Conservation (phyloP, 306 rosid genomes). For the Inga oerstediana region DNA sequence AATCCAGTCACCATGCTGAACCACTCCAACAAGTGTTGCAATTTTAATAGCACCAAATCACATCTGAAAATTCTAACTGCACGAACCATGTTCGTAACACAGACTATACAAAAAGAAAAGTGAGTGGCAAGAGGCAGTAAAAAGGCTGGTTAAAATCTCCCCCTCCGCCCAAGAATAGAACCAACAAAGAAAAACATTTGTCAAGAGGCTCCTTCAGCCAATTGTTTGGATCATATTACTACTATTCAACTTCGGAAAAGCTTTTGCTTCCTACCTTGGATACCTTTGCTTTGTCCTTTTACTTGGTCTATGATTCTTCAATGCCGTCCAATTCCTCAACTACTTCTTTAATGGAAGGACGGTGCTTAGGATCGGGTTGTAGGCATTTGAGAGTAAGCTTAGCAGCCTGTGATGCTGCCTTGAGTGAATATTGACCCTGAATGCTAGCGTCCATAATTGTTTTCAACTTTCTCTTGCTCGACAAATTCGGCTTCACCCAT, state of each 20-base stretch:
- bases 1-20: neutral
- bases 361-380: slow-evolving; percentile 49
- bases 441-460: slow-evolving; percentile 55
- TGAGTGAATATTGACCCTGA: slow-evolving; percentile 69
- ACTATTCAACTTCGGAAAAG: neutral
- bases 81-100: neutral
- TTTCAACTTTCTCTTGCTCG: slow-evolving; percentile 48
- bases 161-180: neutral
- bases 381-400: slow-evolving; percentile 65
- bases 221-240: neutral
- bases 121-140: neutral
- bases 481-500: slow-evolving; percentile 68
- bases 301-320: slow-evolving; percentile 41
- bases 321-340: slow-evolving; percentile 56
- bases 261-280: neutral
- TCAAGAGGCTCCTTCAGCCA: neutral
- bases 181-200: neutral
- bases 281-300: slow-evolving; percentile 36
- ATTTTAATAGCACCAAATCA: neutral
- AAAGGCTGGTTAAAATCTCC: slow-evolving; percentile 17
- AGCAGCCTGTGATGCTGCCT: slow-evolving; percentile 55
- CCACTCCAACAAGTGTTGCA: neutral
- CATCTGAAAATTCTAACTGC: neutral
- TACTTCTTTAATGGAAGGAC: slow-evolving; percentile 83
- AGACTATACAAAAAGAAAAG: neutral